Evolutionary conservation across 176 grass and related monocot genomes (phyloP), one percentile per base, ranked within the genome.

Genomic region (Rhynchospora pubera): DNA sequence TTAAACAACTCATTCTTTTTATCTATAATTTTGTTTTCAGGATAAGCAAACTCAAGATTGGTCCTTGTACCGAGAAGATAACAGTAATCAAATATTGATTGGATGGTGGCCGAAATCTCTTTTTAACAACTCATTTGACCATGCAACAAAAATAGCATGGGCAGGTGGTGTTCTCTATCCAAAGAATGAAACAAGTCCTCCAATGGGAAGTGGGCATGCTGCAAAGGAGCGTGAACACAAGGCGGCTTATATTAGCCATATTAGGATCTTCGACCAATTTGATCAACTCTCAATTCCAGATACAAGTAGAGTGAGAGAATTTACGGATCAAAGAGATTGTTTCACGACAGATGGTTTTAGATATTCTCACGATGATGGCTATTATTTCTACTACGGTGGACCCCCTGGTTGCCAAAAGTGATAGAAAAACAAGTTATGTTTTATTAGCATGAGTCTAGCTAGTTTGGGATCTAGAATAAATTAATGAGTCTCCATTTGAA

Each of bases 131-230:
- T 80, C 39, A 59, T 15, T 16, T 58, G 9, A 80, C 16, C 22
- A n/a, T 80, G 77, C 77, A 60, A 58, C 77, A 11, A 80, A 7
- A 15, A 15, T 80, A 7, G 77, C 11, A 80, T 80, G 77, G 77
- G 77, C 47, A 23, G 77, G 46, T 12, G 24, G 13, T 32, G 77
- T 80, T n/a, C 1, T 16, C 5, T 80, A 34, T 34, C 14, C 19
- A 1, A 80, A 80, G 13, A 62, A 58, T 62, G 77, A 80, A 58
- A 15, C 45, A 42, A 57, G 77, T 34, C 77, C 77, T 60, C 77
- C 77, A 34, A 80, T 80, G 77, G 77, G 77, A 6, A 80, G 77
- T 16, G 77, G 77, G 11, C 77, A 80, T 80, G 55, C 58, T 60
- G 47, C 77, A 30, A 13, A 3, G 0, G 50, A 80, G 32, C 15